Conservation (phyloP, 75 land plant species). For the Gnetum montanum region DNA sequence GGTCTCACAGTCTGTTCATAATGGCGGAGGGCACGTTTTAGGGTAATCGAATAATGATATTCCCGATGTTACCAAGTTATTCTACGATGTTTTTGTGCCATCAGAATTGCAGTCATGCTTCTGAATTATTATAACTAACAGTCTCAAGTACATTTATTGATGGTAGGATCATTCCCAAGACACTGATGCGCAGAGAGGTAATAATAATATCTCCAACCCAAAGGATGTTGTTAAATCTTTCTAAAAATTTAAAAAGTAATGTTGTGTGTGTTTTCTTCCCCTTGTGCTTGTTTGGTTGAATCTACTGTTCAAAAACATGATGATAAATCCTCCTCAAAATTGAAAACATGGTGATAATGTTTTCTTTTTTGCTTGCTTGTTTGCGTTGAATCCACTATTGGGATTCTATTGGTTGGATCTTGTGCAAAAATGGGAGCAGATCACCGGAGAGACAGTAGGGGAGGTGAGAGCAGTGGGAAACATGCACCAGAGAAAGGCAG, state of each 20-base stretch:
- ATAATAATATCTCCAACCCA: slow-evolving; percentile 16
- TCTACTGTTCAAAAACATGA: too few relatives aligned
- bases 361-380: too few relatives aligned
- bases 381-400: too few relatives aligned
- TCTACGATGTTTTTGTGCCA: neutral
- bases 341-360: too few relatives aligned
- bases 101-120: neutral
- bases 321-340: too few relatives aligned
- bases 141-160: neutral
- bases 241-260: too few relatives aligned
- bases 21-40: slow-evolving; percentile 30
- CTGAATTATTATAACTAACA: neutral
- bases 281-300: too few relatives aligned
- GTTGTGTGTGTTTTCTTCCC: too few relatives aligned
- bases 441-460: slow-evolving; percentile 53
- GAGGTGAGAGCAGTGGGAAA: slow-evolving; percentile 62
- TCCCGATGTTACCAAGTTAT: neutral
- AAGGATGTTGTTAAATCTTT: too few relatives aligned
- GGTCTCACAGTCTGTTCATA: slow-evolving; percentile 20
- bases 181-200: slow-evolving; percentile 89
- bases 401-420: too few relatives aligned
- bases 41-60: slow-evolving; percentile 26
- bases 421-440: too few relatives aligned
- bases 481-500: slow-evolving; percentile 80
- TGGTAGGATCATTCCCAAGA: slow-evolving; percentile 84